phyloP scores from a whole-genome alignment of 306 rosid species.

The Cajanus cajan region DNA sequence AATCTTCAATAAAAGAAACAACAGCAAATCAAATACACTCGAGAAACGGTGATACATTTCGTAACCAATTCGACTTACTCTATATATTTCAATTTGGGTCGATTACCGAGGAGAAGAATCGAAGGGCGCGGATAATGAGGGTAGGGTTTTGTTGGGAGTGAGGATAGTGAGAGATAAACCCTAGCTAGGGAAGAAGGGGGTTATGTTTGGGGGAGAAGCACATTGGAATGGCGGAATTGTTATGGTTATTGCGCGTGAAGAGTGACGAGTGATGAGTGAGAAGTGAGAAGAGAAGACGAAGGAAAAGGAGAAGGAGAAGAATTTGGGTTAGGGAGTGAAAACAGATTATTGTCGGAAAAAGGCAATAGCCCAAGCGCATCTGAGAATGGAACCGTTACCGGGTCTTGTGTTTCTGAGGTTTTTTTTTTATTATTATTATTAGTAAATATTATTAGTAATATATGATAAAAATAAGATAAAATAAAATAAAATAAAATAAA shows the following conservation, averaged over 20 bases:
- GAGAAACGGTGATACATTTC: background rate
- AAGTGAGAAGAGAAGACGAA: too few species aligned
- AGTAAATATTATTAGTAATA: too few species aligned
- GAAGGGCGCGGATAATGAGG: background rate
- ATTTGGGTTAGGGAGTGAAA: background rate
- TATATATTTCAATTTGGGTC: background rate
- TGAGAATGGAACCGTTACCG: background rate
- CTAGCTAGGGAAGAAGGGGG: background rate
- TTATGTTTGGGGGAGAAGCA: background rate
- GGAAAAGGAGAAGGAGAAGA: background rate
- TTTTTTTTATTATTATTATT: too few species aligned
- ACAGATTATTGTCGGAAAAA: background rate
- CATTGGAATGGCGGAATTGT: slow-evolving; percentile 1
- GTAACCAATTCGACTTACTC: background rate
- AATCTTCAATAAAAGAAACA: background rate
- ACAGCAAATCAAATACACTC: background rate
- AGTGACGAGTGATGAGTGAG: too few species aligned
- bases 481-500: too few species aligned
- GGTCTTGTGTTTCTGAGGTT: background rate
- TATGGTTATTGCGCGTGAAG: background rate
- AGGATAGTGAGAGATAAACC: slow-evolving; percentile 12
- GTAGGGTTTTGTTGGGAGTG: slow-evolving; percentile 22
- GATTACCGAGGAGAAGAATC: background rate
- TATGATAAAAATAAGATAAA: too few species aligned
- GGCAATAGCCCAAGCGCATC: background rate